Percentiles rank a stretch among this genome's conserved stretches.
Conservation (phyloP, 306 rosid genomes). For the Dryas octopetala region DNA sequence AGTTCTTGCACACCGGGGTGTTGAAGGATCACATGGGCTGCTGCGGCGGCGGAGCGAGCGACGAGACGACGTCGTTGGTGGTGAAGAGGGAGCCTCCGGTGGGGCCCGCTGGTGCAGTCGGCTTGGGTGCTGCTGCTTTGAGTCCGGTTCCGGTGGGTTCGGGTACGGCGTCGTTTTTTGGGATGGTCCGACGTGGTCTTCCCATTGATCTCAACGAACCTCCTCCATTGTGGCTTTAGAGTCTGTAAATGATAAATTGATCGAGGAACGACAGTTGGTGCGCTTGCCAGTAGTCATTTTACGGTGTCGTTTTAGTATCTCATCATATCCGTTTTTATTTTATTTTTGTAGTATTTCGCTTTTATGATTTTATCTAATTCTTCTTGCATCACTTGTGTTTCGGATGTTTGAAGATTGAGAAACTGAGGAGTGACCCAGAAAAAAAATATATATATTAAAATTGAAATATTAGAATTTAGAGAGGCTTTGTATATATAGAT, state of each 20-base stretch:
- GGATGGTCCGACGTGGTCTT: conserved; percentile 69
- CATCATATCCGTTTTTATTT: not conserved
- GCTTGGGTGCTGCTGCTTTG: not conserved
- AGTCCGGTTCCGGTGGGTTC: conserved; percentile 23
- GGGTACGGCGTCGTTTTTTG: conserved; percentile 57
- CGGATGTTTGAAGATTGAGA: not conserved
- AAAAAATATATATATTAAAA: not conserved
- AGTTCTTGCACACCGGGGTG: conserved; percentile 59
- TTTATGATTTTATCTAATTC: not conserved
- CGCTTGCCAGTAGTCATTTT: not conserved
- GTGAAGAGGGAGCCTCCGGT: not conserved
- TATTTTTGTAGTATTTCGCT: not conserved
- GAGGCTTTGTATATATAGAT: not conserved
- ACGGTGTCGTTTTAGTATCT: not conserved
- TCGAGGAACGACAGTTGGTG: not conserved
- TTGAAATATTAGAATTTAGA: not conserved
- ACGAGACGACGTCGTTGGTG: not conserved
- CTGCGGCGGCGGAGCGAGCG: not conserved
- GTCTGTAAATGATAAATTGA: not conserved
- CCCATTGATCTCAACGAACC: conserved; percentile 91
- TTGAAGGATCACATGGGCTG: conserved; percentile 37
- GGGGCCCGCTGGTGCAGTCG: not conserved
- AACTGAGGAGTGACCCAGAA: not conserved
- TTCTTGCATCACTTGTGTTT: no score
- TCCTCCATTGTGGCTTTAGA: conserved; percentile 77